Base-by-base conservation (phyloP, 2,329 filamentous ascomycete genomes). In the Xylaria sp. region DNA sequence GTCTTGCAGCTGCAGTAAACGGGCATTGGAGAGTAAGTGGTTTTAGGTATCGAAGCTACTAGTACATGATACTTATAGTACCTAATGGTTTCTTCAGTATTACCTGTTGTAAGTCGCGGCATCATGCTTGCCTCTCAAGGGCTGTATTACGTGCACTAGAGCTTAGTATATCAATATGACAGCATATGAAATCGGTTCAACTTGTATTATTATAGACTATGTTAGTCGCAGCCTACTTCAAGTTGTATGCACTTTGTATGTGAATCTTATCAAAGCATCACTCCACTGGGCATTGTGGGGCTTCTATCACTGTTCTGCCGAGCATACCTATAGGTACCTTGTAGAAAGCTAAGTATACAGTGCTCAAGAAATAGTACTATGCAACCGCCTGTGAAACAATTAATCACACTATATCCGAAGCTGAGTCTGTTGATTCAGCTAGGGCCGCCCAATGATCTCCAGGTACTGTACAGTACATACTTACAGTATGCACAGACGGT, bases 1-100 rank as follows among this genome's bases (percentile, higher is more conserved):
- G 61, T 41, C 52, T 34, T 37, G 61, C 61, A 56, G 52, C 52
- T 63, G 61, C 61, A 57, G 39, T 46, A 25, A 41, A 58, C 54
- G 54, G 54, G 62, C 62, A 58, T 58, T 58, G 15, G 9, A 15
- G 37, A 50, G n/a, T 37, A 48, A 34, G 8, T 37, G 28, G 12
- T 41, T 41, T 65, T 65, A 28, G 62, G 62, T 51, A 48, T 57
- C 41, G n/a, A 48, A 9, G 37, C 41, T 37, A n/a, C n/a, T n/a
- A n/a, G n/a, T n/a, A 56, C 61, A 23, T 61, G 28, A 46, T 63
- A 50, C 7, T 9, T 10, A 3, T 23, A 20, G 46, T 34, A 54
- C 6, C 12, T 55, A 37, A 34, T n/a, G 28, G 5, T 37, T 5
- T 9, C 10, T 3, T 5, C 39, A 15, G 10, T 20, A 55, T 34